A percentile compares a stretch with the other conserved stretches of the same genome.
Conservation (phyloP, 495 filamentous ascomycete genomes). For the Baudoinia panamericana region DNA sequence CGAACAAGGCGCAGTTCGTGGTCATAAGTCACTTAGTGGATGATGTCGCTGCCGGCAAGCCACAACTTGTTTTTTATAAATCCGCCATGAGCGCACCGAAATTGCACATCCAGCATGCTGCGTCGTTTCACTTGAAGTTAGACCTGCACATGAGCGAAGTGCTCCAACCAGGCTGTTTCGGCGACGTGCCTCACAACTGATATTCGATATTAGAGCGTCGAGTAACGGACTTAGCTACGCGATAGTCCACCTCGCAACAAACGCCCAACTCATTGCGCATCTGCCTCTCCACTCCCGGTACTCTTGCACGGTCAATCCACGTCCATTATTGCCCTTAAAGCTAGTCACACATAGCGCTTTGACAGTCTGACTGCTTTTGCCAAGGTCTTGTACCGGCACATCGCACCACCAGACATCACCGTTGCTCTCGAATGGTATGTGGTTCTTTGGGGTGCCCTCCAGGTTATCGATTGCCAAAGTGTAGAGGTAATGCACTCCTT, state of each 20-base stretch:
- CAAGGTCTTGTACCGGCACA: constrained; percentile 49
- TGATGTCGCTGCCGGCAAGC: too few relatives aligned
- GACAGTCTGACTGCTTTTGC: constrained; percentile 53
- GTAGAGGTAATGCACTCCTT: constrained; percentile 49
- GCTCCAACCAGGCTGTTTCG: too few relatives aligned
- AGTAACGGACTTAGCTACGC: too few relatives aligned
- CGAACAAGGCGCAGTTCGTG: too few relatives aligned
- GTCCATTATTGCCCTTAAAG: constrained; percentile 48
- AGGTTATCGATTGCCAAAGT: constrained; percentile 50
- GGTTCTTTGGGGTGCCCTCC: constrained; percentile 54
- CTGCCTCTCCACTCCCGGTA: constrained; percentile 47
- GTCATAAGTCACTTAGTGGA: too few relatives aligned
- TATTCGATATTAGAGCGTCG: too few relatives aligned
- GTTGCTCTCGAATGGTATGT: constrained; percentile 52
- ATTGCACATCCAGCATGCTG: too few relatives aligned
- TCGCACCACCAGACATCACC: constrained; percentile 66
- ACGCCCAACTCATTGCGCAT: constrained; percentile 46
- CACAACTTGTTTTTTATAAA: too few relatives aligned
- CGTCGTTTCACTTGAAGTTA: too few relatives aligned
- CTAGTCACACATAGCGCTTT: constrained; percentile 48
- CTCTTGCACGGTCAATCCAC: constrained; percentile 55
- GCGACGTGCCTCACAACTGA: too few relatives aligned
- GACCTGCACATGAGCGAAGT: too few relatives aligned
- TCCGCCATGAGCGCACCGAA: too few relatives aligned
- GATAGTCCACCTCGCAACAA: constrained; percentile 59